Base-by-base conservation (phyloP, 345 rosid species). In the Murraya koenigii region DNA sequence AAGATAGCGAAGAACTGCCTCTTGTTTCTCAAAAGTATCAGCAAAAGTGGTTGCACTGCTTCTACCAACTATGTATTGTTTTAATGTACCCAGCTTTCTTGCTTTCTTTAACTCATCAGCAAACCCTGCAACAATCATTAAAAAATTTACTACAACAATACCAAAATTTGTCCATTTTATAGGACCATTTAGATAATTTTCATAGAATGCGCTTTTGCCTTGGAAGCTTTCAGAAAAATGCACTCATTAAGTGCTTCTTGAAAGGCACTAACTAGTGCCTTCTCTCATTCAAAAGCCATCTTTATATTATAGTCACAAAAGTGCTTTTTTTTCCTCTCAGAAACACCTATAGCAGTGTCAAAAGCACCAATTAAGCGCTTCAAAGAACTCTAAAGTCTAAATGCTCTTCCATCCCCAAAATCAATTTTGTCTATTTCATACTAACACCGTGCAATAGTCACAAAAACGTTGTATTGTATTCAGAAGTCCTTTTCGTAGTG, bases 21-120 rank as follows among this genome's bases (percentile, higher is more conserved):
- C 97, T 80, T 91, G 95, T 81, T 90, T 96, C 87, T 88, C 92
- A 49, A 96, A 96, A 30, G 95, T 89, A 33, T 91, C 91, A 0
- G 91, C 72, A 83, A 92, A 94, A 1, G 99, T 92, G 11, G 92
- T 97, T 32, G 91, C 92, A 19, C 99, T 96, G 82, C 95, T 91
- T 75, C 98, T 83, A 60, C 99, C 97, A 20, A 90, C 93, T 4
- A 96, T 80, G 79, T 85, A 92, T 55, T 92, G 85, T 87, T 96
- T 92, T 63, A 92, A 92, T 5, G 89, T 85, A 63, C 95, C 95
- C 79, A 94, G 74, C 69, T 79, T 87, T 71, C 87, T 87, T 20
- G 97, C 94, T 62, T 88, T 90, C 87, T 85, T 89, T 87, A 96
- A 61, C 81, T 86, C 89, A 85, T 94, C 95, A 1, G 98, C 97